phyloP scores from a whole-genome alignment of 495 filamentous ascomycete species.

The Lineolata rhizophorae region DNA sequence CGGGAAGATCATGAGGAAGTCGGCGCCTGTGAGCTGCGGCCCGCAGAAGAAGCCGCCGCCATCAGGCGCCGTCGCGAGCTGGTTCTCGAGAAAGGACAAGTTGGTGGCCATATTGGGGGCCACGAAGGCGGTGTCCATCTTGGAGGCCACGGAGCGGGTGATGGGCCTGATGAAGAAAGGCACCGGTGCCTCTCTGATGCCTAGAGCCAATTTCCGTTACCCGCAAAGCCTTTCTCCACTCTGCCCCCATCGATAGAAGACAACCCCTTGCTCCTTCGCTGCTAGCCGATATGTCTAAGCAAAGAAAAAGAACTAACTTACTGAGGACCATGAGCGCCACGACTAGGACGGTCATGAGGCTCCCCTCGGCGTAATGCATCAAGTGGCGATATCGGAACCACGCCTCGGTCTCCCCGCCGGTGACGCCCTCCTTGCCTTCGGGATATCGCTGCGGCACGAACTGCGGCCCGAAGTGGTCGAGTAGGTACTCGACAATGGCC shows the following conservation, averaged over 20 bases:
- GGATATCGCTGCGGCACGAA: constrained; percentile 43
- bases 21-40: constrained; percentile 46
- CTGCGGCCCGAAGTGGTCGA: constrained; percentile 42
- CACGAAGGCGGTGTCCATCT: constrained; percentile 37
- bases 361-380: constrained; percentile 69
- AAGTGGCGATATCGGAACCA: constrained; percentile 59
- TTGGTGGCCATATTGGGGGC: constrained; percentile 39
- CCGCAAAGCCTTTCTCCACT: too few relatives aligned
- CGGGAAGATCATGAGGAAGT: constrained; percentile 63
- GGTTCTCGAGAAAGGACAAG: constrained; percentile 49
- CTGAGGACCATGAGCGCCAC: constrained; percentile 32
- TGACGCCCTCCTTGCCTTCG: constrained; percentile 28
- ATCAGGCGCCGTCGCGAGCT: constrained; percentile 39
- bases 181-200: constrained; percentile 36
- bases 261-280: too few relatives aligned
- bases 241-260: too few relatives aligned
- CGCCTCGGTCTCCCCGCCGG: constrained; percentile 49
- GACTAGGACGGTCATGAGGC: constrained; percentile 47
- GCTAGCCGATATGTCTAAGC: too few relatives aligned
- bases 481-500: constrained; percentile 58
- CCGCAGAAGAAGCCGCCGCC: constrained; percentile 53
- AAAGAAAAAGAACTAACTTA: constrained; percentile 17
- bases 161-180: constrained; percentile 80
- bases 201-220: too few relatives aligned
- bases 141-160: constrained; percentile 36